A percentile compares a stretch with the other conserved stretches of the same genome.
Conservation (phyloP, 163 green algal species). For the Chlorella variabilis region DNA sequence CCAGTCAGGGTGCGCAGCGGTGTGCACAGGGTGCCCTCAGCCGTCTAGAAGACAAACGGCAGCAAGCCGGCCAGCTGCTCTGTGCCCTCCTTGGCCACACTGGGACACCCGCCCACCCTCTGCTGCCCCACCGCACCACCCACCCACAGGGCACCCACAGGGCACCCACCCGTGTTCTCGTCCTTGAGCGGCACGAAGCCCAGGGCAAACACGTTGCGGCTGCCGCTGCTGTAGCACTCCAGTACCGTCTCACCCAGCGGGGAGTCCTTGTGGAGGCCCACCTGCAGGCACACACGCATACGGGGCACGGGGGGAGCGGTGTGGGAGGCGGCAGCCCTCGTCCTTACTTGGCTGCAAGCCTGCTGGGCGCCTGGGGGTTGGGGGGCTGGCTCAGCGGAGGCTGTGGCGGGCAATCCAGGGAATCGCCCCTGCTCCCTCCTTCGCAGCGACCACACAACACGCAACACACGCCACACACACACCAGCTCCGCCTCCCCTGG, state of each 20-base stretch:
- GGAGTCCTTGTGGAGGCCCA: constrained; percentile 91
- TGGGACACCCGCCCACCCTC: neutral
- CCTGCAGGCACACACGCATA: constrained; percentile 51
- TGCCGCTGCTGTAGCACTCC: constrained; percentile 95
- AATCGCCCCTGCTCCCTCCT: no score
- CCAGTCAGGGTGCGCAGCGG: neutral
- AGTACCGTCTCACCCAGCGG: constrained; percentile 94
- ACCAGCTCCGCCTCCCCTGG: no score
- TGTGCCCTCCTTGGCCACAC: no score
- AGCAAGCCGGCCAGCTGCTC: no score
- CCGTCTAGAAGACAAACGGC: no score
- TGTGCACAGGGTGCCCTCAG: no score
- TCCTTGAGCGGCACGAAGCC: constrained; percentile 93
- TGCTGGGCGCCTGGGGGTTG: no score
- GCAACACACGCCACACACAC: neutral
- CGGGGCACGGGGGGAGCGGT: neutral
- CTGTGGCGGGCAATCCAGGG: no score
- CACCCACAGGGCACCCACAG: no score
- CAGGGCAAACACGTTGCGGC: constrained; percentile 95
- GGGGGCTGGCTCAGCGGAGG: no score
- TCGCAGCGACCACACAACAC: neutral
- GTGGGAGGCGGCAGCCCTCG: no score
- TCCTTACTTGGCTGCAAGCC: no score
- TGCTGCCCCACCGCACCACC: neutral
- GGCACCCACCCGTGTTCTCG: constrained; percentile 76